Evolutionary conservation across 768 basidiomycete species (phyloP).

Genomic region (Calocera cornea): DNA sequence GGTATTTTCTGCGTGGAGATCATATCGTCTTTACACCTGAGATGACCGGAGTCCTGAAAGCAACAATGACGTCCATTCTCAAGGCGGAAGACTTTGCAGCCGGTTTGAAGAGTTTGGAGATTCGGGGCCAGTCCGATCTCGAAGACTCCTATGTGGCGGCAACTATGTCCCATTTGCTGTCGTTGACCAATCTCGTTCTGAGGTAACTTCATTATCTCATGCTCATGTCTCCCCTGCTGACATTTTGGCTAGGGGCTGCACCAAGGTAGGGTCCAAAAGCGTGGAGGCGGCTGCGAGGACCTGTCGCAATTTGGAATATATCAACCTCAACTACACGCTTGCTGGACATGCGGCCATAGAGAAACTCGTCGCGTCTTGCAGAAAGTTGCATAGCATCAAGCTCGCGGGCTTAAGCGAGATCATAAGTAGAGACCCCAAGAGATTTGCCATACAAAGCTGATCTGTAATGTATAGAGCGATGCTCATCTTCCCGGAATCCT

Average conservation of each 20-base stretch:
- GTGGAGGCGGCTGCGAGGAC: conserved; percentile 30
- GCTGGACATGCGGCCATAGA: not conserved
- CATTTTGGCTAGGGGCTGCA: conserved; percentile 50
- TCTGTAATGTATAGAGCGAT: not conserved
- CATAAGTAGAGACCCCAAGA: not conserved
- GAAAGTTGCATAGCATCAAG: not conserved
- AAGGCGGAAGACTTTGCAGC: conserved; percentile 20
- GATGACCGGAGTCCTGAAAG: conserved; percentile 39
- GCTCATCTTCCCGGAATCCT: not conserved
- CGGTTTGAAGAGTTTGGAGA: conserved; percentile 34
- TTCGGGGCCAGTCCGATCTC: conserved; percentile 41
- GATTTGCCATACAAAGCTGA: not conserved
- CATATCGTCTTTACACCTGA: conserved; percentile 35
- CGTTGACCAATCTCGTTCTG: conserved; percentile 38
- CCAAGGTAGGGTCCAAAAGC: conserved; percentile 41
- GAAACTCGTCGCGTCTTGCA: not conserved
- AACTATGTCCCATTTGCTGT: conserved; percentile 33
- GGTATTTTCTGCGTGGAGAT: conserved; percentile 49
- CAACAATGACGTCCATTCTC: conserved; percentile 36
- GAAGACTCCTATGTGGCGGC: conserved; percentile 40
- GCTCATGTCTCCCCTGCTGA: too few relatives aligned
- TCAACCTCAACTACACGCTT: conserved; percentile 50
- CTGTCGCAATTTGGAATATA: conserved; percentile 31
- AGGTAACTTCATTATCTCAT: conserved; percentile 34
- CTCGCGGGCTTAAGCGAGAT: not conserved